Evolutionary conservation across 257 asterid species (phyloP).

Genomic region (Catharanthus roseus): DNA sequence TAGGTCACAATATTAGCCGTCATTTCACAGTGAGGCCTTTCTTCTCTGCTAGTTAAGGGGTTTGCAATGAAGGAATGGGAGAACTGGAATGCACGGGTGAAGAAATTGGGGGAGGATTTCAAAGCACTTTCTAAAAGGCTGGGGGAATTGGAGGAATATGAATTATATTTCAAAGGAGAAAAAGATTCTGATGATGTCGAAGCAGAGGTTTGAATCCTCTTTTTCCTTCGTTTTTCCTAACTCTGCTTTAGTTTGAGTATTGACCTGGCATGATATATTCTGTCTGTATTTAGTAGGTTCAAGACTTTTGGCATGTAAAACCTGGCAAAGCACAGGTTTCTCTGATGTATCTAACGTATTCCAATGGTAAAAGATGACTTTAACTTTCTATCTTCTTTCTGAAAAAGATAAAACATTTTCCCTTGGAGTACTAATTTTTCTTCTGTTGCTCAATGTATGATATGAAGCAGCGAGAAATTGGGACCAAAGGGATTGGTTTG

Average conservation of each 20-base stretch:
- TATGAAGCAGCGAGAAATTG: too few species aligned
- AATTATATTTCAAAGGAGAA: too few species aligned
- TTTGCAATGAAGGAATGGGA: not conserved
- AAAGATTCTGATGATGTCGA: too few species aligned
- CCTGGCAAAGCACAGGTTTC: not conserved
- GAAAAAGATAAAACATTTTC: not conserved
- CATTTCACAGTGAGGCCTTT: not conserved
- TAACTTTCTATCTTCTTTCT: not conserved
- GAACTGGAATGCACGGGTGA: not conserved
- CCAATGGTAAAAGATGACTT: not conserved
- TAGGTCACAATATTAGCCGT: not conserved
- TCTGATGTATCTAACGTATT: not conserved
- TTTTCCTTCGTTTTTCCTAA: not conserved
- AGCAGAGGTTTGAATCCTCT: not conserved
- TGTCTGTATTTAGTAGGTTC: not conserved
- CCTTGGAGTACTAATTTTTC: too few species aligned
- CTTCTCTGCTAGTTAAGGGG: not conserved
- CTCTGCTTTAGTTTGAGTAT: not conserved
- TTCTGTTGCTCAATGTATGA: too few species aligned
- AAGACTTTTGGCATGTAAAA: not conserved
- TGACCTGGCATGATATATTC: too few species aligned
- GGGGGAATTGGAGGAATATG: not conserved
- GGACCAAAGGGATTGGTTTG: not conserved
- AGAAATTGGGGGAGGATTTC: not conserved
- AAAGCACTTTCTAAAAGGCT: not conserved